Conservation (phyloP, 2,329 filamentous ascomycete species). For the Exophiala calicioides region DNA sequence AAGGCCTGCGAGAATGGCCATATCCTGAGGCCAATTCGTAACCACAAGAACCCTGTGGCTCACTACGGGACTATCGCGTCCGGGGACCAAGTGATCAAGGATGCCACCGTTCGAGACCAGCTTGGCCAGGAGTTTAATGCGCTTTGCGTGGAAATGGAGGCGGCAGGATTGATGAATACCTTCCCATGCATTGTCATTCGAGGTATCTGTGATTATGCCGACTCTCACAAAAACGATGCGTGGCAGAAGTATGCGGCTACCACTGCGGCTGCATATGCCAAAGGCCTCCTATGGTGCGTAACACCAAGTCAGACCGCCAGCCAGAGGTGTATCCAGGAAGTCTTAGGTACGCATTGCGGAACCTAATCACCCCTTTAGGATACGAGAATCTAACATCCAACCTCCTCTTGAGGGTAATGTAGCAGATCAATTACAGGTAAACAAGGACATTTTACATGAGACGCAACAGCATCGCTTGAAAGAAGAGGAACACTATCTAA, state of each 20-base stretch:
- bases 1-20: not conserved
- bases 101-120: not conserved
- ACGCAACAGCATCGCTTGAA: not conserved
- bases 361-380: not conserved
- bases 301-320: not conserved
- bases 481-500: not conserved
- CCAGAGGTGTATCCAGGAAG: not conserved
- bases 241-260: constrained; percentile 17
- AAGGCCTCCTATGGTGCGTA: too few species aligned
- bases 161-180: constrained; percentile 15
- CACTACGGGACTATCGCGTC: too few species aligned
- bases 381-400: not conserved
- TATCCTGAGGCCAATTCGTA: too few species aligned
- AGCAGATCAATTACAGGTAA: not conserved
- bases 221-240: constrained; percentile 16
- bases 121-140: not conserved
- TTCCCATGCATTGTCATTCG: constrained; percentile 17
- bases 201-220: constrained; percentile 19
- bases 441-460: not conserved
- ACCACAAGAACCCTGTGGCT: too few species aligned
- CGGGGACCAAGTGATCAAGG: too few species aligned
- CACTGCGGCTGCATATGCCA: constrained; percentile 13
- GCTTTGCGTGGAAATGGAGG: constrained; percentile 22
- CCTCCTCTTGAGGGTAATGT: not conserved
- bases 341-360: not conserved